Conservation (phyloP, 139 green algal genomes). For the Pseudopediastrum boryanum region DNA sequence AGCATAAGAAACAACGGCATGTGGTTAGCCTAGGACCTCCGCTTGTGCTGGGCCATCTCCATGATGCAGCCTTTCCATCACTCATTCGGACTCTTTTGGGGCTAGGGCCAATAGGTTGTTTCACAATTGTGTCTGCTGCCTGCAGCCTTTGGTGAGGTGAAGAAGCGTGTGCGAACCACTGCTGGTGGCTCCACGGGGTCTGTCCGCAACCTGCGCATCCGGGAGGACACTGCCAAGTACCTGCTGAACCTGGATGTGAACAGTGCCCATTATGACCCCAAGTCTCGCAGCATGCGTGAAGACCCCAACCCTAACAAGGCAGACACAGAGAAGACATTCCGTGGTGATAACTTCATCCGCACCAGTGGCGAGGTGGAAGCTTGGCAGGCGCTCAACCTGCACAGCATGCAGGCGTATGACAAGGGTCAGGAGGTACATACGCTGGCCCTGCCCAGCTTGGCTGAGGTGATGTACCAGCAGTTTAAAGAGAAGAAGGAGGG, state of each 20-base stretch:
- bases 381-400: constrained; percentile 86
- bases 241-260: constrained; percentile 96
- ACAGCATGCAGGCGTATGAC: constrained; percentile 83
- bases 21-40: no score
- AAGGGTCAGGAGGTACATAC: constrained; percentile 62
- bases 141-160: constrained; percentile 87
- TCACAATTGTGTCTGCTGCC: no score
- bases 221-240: constrained; percentile 99
- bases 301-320: constrained; percentile 82
- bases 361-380: constrained; percentile 76
- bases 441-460: constrained; percentile 86
- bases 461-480: constrained; percentile 86
- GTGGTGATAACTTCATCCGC: constrained; percentile 96
- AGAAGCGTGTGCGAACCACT: constrained; percentile 93
- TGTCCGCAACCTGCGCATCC: constrained; percentile 97
- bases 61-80: no score
- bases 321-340: constrained; percentile 69
- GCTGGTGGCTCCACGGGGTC: constrained; percentile 87
- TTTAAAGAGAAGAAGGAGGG: constrained; percentile 94
- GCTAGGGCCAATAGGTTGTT: no score
- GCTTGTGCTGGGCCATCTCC: no score
- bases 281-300: constrained; percentile 95
- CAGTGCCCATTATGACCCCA: constrained; percentile 98
- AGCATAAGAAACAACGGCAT: no score
- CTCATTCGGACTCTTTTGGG: no score